Evolutionary conservation across 2,329 filamentous ascomycete species (phyloP).

Genomic region (Pestalotiopsis sp.): DNA sequence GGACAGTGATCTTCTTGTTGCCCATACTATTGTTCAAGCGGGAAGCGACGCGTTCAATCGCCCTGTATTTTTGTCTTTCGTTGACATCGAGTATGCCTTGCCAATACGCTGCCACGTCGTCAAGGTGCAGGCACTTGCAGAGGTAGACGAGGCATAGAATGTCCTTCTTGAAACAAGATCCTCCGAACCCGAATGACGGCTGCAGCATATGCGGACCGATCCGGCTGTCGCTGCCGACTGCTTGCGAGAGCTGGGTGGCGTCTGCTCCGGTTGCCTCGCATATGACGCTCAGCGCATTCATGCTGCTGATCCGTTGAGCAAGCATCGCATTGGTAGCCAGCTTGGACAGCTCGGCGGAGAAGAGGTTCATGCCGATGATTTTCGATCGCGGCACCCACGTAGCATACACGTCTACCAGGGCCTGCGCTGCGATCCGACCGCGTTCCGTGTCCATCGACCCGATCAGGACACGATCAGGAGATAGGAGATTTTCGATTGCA

Average conservation of each 20-base stretch:
- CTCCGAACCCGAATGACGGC: neutral
- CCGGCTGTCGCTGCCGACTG: neutral
- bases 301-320: neutral
- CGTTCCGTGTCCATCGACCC: neutral
- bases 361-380: slow-evolving; percentile 4
- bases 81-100: neutral
- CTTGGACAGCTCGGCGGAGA: neutral
- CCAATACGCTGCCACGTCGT: slow-evolving; percentile 1
- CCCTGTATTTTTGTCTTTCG: neutral
- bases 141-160: neutral
- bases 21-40: neutral
- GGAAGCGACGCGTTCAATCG: neutral
- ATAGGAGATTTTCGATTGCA: neutral
- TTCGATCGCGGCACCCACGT: neutral
- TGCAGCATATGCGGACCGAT: neutral
- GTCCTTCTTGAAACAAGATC: slow-evolving; percentile 8
- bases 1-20: neutral
- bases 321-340: slow-evolving; percentile 1
- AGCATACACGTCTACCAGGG: neutral
- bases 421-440: neutral
- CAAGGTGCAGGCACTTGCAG: neutral
- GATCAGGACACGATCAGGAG: slow-evolving; percentile 1
- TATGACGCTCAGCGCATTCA: neutral
- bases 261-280: slow-evolving; percentile 1
- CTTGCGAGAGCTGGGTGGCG: neutral